Evolutionary conservation across 2,329 filamentous ascomycete genomes (phyloP).

Genomic region (Colletotrichum coccodes): DNA sequence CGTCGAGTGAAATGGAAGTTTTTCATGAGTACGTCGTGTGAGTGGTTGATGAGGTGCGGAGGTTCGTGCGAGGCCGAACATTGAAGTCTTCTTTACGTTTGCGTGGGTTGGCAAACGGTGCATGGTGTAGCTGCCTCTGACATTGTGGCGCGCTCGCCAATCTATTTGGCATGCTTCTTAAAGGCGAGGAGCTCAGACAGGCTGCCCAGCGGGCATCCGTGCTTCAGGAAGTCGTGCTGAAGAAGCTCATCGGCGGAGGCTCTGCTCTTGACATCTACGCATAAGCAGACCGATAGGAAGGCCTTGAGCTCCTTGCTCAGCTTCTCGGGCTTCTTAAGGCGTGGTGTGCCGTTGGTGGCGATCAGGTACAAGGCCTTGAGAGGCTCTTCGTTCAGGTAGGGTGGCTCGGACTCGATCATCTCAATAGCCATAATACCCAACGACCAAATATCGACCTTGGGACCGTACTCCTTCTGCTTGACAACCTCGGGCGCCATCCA

Average conservation of each 20-base stretch:
- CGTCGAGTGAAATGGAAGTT: constrained; percentile 26
- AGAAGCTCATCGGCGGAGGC: constrained; percentile 92
- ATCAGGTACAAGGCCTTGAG: constrained; percentile 98
- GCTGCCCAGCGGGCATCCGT: constrained; percentile 85
- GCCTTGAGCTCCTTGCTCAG: constrained; percentile 97
- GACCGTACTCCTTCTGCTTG: constrained; percentile 98
- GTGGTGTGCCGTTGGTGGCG: constrained; percentile 95
- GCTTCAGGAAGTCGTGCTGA: constrained; percentile 92
- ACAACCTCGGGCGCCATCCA: constrained; percentile 99
- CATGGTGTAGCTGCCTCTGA: background rate
- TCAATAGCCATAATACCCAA: constrained; percentile 99
- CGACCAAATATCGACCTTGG: constrained; percentile 99
- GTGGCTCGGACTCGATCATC: constrained; percentile 99
- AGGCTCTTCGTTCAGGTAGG: constrained; percentile 97
- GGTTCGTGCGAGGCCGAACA: constrained; percentile 1
- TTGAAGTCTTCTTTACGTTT: background rate
- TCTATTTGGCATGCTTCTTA: constrained; percentile 76
- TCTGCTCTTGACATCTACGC: constrained; percentile 94
- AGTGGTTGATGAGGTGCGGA: constrained; percentile 4
- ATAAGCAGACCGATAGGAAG: constrained; percentile 95
- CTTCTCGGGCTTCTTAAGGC: constrained; percentile 98
- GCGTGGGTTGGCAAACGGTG: background rate
- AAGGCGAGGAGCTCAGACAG: constrained; percentile 90
- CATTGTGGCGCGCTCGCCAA: background rate
- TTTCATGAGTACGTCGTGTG: constrained; percentile 28